Percentiles rank a stretch among this genome's conserved stretches.
Conservation (phyloP, 495 filamentous ascomycete genomes). For the Chaetomium fimeti region DNA sequence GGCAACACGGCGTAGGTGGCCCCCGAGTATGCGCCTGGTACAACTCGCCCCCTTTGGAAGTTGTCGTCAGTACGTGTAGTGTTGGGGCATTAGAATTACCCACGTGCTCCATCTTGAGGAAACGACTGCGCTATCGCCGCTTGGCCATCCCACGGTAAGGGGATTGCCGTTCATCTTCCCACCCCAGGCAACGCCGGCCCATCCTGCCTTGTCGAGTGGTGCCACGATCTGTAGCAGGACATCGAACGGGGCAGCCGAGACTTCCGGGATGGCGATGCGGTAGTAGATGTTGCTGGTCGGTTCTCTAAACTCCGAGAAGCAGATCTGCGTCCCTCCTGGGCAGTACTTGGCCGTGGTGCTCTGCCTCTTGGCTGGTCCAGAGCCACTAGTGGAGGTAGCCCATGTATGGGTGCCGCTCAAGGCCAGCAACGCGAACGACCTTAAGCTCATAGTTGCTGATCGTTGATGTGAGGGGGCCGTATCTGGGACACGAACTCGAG, state of each 20-base stretch:
- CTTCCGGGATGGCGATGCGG: conserved; percentile 51
- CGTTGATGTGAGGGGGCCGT: not conserved
- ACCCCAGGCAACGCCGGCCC: conserved; percentile 51
- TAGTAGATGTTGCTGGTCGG: conserved; percentile 40
- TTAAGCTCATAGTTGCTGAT: conserved; percentile 21
- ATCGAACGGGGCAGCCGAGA: conserved; percentile 45
- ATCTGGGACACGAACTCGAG: not conserved
- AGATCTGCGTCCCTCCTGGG: conserved; percentile 40
- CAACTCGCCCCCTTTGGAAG: conserved; percentile 35
- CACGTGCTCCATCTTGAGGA: conserved; percentile 50
- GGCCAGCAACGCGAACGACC: conserved; percentile 23
- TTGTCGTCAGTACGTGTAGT: conserved; percentile 16
- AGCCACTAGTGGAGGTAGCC: conserved; percentile 16
- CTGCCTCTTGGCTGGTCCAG: conserved; percentile 25
- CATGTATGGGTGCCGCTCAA: conserved; percentile 20
- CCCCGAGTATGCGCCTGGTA: conserved; percentile 43
- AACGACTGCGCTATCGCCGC: conserved; percentile 38
- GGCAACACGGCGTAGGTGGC: conserved; percentile 47
- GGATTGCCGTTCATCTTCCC: conserved; percentile 53
- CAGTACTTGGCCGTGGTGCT: conserved; percentile 37
- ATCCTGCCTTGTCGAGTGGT: conserved; percentile 40
- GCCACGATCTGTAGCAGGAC: conserved; percentile 50
- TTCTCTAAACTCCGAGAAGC: conserved; percentile 40
- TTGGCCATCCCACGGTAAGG: conserved; percentile 46
- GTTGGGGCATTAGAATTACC: conserved; percentile 12